Evolutionary conservation across 164 flowering plant genomes (phyloP).

Genomic region (Sedum album): DNA sequence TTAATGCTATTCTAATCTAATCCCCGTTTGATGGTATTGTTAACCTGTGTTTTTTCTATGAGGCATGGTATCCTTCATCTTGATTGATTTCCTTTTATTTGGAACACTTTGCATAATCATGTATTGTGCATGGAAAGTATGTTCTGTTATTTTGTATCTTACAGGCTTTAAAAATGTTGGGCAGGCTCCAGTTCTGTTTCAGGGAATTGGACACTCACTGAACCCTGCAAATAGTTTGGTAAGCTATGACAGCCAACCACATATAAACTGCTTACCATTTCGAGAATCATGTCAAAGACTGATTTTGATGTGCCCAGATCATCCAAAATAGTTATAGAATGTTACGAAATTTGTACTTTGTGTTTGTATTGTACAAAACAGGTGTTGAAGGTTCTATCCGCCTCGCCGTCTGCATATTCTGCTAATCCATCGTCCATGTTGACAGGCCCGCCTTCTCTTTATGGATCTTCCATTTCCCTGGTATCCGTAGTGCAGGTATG

Average conservation of each 20-base stretch:
- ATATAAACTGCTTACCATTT: not conserved
- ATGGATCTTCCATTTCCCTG: conserved; percentile 71
- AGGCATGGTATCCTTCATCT: not conserved
- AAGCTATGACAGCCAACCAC: conserved; percentile 16
- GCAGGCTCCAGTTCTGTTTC: conserved; percentile 93
- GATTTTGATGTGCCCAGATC: not conserved
- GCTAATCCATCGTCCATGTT: conserved; percentile 68
- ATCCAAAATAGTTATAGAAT: not conserved
- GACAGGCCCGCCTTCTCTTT: conserved; percentile 65
- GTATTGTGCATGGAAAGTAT: not conserved
- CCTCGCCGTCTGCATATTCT: conserved; percentile 88
- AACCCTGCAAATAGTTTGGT: conserved; percentile 80
- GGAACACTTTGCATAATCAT: not conserved
- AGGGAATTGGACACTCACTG: conserved; percentile 81
- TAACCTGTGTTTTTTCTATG: not conserved
- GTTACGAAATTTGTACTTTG: not conserved
- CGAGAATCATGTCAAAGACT: not conserved
- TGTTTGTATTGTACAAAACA: conserved; percentile 12
- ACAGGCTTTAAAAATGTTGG: not conserved
- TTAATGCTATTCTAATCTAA: not conserved
- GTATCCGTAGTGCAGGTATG: conserved; percentile 87
- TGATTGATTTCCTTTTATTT: not conserved
- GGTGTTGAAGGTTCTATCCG: conserved; percentile 91
- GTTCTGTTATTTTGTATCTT: too few relatives aligned
- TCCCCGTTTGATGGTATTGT: not conserved